Base-by-base conservation (phyloP, 139 green algal genomes). In the Closterium sp. region DNA sequence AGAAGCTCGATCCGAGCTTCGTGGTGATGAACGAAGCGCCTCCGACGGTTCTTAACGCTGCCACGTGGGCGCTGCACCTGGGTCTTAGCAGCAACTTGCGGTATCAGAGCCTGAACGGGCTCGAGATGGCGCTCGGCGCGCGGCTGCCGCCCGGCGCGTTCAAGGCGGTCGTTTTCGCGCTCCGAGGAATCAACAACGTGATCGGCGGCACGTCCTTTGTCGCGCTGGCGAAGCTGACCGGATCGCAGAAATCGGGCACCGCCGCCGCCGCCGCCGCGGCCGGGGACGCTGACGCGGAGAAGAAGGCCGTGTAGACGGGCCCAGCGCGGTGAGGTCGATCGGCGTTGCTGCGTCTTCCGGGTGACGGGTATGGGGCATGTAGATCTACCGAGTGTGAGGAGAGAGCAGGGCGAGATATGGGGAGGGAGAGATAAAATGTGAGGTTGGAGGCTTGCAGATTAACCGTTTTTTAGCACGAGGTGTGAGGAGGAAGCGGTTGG, bases 11-110 rank as follows among this genome's bases (percentile, higher is more conserved):
- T 90, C 96, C 96, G 23, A 92, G 87, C 4, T 98, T 97, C 90
- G 84, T 93, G n/a, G 84, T 91, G 0, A 93, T 97, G 95, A 99
- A 99, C 93, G 93, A 96, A 91, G 89, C 96, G 5, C 97, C 97
- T 12, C 96, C 96, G 87, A 91, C 98, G 1, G 33, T 98, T 0
- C 94, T 96, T 91, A 99, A 99, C 92, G 96, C 97, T 2, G 94
- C 92, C 38, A 96, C 96, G 36, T 99, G 97, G 97, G 96, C 95
- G 2, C 81, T 97, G 35, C 97, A 99, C 95, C 99, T 99, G 97
- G 97, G 97, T 34, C 9, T 99, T 10, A 97, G 95, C 93, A 96
- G 94, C 90, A 99, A 99, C 94, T 85, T 98, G 43, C 95, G 97
- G 6, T 99, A 99, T 94, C 97, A 99, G 95, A 88, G 96, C 38